Conservation (phyloP, 2,329 filamentous ascomycete species). For the Trichophyton benhamiae region DNA sequence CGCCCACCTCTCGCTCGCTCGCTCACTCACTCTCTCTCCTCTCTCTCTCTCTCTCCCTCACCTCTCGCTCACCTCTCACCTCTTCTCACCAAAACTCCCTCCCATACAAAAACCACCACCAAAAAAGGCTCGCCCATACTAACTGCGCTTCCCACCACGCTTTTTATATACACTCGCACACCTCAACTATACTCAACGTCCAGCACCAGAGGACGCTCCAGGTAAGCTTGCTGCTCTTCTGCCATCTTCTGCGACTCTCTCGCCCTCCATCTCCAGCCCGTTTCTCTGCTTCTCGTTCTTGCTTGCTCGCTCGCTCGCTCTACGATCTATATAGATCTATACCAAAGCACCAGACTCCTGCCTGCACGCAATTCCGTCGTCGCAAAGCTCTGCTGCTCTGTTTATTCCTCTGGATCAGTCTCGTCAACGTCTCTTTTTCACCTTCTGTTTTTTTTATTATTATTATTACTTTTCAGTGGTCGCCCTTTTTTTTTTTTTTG, state of each 20-base stretch:
- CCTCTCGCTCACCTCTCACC: constrained; percentile 20
- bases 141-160: constrained; percentile 18
- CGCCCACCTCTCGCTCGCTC: constrained; percentile 17
- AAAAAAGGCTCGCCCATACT: neutral
- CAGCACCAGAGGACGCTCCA: too few species aligned
- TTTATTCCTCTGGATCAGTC: neutral
- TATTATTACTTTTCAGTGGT: neutral
- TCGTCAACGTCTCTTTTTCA: neutral
- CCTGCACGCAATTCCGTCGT: neutral
- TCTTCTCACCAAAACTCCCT: constrained; percentile 16
- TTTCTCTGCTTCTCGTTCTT: neutral
- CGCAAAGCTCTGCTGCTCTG: neutral
- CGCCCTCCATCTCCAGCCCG: neutral
- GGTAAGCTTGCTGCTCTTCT: neutral
- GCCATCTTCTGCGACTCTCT: neutral
- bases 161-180: constrained; percentile 12
- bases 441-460: neutral
- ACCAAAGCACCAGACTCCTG: neutral
- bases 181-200: constrained; percentile 22
- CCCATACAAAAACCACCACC: constrained; percentile 16
- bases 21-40: constrained; percentile 20
- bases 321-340: neutral
- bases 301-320: neutral
- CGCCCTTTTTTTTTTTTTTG: neutral
- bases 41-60: constrained; percentile 22